Evolutionary conservation across 768 basidiomycete species (phyloP).

Genomic region (Lactifluus subvellereus): DNA sequence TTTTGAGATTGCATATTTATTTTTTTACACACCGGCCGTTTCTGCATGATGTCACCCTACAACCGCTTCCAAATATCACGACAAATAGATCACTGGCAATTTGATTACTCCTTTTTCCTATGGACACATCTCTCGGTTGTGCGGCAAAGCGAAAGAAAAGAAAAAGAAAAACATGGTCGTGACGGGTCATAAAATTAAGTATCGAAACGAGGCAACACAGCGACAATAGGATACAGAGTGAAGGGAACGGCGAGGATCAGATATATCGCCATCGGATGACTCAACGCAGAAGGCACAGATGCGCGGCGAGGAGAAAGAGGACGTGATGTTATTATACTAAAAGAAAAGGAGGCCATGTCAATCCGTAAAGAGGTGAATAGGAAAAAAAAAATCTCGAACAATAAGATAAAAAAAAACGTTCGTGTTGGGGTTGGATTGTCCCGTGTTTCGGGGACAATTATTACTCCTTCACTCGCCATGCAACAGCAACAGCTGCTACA

Average conservation of each 20-base stretch:
- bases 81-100: constrained; percentile 12
- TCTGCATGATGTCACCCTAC: neutral
- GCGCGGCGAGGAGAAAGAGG: constrained; percentile 8
- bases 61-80: neutral
- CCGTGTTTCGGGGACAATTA: neutral
- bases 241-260: neutral
- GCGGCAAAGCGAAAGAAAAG: constrained; percentile 3
- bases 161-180: constrained; percentile 17
- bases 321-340: constrained; percentile 17
- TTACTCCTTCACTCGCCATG: constrained; percentile 24
- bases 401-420: constrained; percentile 19
- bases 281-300: neutral
- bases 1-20: neutral
- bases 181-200: constrained; percentile 24
- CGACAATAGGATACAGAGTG: constrained; percentile 20
- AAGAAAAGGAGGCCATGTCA: constrained; percentile 15
- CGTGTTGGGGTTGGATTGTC: neutral
- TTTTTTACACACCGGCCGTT: neutral
- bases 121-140: constrained; percentile 16
- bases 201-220: constrained; percentile 12
- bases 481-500: constrained; percentile 24
- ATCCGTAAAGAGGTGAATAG: constrained; percentile 8
- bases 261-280: constrained; percentile 6
- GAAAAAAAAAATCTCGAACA: constrained; percentile 13
- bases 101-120: constrained; percentile 17